phyloP scores from a whole-genome alignment of 257 asterid species.

The Phtheirospermum japonicum region DNA sequence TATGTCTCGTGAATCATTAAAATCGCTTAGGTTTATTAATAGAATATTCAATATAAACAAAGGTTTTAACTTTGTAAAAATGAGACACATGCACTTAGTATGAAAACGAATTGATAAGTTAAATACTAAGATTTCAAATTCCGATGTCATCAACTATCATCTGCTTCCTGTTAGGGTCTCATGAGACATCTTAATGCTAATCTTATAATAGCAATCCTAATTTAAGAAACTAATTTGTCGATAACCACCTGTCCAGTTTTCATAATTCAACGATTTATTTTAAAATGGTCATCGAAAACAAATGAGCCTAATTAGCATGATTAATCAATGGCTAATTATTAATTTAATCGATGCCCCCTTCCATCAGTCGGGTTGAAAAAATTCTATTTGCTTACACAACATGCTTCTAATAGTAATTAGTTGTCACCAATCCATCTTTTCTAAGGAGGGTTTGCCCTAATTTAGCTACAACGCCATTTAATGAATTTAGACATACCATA shows the following conservation, averaged over 20 bases:
- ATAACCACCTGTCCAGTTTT: background rate
- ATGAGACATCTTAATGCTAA: background rate
- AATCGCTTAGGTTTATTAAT: too few relatives aligned
- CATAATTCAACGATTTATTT: background rate
- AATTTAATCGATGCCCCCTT: constrained; percentile 7
- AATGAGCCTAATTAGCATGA: background rate
- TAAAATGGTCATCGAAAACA: background rate
- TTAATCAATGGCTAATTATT: constrained; percentile 8
- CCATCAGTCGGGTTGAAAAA: constrained; percentile 31
- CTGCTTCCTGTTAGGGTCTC: too few relatives aligned
- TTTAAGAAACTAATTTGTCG: background rate
- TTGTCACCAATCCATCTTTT: constrained; percentile 35
- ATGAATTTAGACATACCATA: constrained; percentile 2
- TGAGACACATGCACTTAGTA: too few relatives aligned
- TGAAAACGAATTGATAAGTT: too few relatives aligned
- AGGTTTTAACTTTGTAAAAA: too few relatives aligned
- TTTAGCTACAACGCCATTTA: constrained; percentile 47
- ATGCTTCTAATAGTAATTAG: constrained; percentile 39
- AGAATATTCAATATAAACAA: too few relatives aligned
- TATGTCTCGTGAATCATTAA: too few relatives aligned
- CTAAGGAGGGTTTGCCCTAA: constrained; percentile 35
- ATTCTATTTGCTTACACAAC: constrained; percentile 30
- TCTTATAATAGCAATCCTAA: too few relatives aligned
- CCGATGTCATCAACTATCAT: too few relatives aligned
- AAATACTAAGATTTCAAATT: too few relatives aligned